These are phyloP conservation scores for Corinectria fuckeliana DNA, from an alignment of 2,329 filamentous ascomycete species.

Conservation along the genomic window DNA sequence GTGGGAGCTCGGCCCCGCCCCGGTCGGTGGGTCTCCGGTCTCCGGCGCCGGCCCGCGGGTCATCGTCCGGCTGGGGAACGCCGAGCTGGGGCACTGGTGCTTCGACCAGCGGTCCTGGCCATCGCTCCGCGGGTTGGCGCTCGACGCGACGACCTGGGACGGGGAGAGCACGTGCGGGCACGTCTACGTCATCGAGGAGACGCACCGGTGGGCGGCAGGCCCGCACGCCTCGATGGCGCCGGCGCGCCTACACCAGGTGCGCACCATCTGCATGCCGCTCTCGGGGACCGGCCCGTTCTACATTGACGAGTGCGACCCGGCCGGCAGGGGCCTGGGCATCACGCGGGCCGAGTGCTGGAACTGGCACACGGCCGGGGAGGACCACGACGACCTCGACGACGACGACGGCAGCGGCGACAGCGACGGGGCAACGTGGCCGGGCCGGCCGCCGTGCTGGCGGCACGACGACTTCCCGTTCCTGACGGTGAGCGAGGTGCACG, in stretches of 20 bases:
- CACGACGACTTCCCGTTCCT: conserved; percentile 61
- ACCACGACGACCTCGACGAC: too few species aligned
- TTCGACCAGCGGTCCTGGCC: conserved; percentile 61
- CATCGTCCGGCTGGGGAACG: conserved; percentile 50
- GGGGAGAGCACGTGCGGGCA: conserved; percentile 42
- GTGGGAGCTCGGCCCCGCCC: conserved; percentile 61
- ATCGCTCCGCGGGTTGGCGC: conserved; percentile 54
- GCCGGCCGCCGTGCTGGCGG: conserved; percentile 56
- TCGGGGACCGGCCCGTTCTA: conserved; percentile 55
- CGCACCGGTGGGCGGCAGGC: conserved; percentile 57
- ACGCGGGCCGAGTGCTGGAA: conserved; percentile 52
- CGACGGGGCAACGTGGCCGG: background rate
- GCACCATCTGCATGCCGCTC: conserved; percentile 61
- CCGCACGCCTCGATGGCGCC: conserved; percentile 49
- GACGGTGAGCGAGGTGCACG: conserved; percentile 54
- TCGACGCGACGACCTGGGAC: conserved; percentile 53
- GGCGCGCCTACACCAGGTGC: conserved; percentile 53
- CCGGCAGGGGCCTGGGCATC: conserved; percentile 9
- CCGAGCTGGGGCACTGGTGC: conserved; percentile 58
- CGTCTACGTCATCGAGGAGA: conserved; percentile 64
- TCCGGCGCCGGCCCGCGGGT: conserved; percentile 40
- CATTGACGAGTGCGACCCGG: conserved; percentile 54
- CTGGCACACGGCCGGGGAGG: background rate
- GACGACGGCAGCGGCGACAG: too few species aligned
- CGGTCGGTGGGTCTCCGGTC: conserved; percentile 20